Base-by-base conservation (phyloP, 2,329 filamentous ascomycete species). In the Leptographium lundbergii region DNA sequence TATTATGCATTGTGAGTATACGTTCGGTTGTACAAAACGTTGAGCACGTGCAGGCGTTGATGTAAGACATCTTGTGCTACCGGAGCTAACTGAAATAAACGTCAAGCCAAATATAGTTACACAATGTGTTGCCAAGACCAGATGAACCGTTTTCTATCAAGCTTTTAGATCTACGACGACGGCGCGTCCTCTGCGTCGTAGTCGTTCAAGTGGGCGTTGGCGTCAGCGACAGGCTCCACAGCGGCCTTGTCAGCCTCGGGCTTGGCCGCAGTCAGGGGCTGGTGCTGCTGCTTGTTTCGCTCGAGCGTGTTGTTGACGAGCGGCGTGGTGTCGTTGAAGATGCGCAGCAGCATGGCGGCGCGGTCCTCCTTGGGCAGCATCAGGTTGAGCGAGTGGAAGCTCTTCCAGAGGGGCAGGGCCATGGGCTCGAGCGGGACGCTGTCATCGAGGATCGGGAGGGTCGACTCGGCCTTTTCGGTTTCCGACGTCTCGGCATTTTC, bases 341-440 rank as follows among this genome's bases (percentile, higher is more conserved):
- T 78, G 25, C 94, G 81, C 63, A 97, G 77, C 65, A 97, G 75
- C 89, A 97, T 95, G 1, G 94, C 94, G 27, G 85, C 86, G 19
- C 94, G 84, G 65, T 99, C 94, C 71, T 99, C 94, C 76, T 99
- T 99, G 56, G 94, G 92, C 68, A 99, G 78, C 94, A 99, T 99
- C 58, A 99, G 81, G 71, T 99, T 99, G 61, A 97, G 79, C 24
- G 88, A 92, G 66, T 91, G 86, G 62, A 95, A 81, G 69, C 91
- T 95, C 73, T 95, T 87, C 94, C 94, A 99, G 32, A 99, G 76
- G 4, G 94, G 94, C 22, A 99, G 79, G 1, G 92, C 88, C 82
- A 96, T 90, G 29, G 82, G 78, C 75, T 97, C 92, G 27, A 74
- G 71, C 4, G 63, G 57, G 36, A 59, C 56, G 56, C 59, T 59